Evolutionary conservation across 169 alveolate genomes (phyloP).

Genomic region (Eimeria brunetti): DNA sequence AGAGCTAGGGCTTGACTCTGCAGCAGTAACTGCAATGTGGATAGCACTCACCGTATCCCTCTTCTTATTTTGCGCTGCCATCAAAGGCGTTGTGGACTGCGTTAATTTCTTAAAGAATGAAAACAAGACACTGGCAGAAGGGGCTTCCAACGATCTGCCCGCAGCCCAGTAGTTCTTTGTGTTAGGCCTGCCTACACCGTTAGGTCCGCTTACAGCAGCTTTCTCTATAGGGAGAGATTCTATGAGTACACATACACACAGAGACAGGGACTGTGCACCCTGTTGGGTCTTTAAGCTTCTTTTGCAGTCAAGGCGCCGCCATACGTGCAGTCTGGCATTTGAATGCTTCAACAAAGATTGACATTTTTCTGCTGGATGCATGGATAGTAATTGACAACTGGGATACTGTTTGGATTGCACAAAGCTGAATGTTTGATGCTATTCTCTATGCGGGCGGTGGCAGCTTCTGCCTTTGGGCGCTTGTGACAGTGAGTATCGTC

Average conservation of each 20-base stretch:
- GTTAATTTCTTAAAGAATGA: background rate
- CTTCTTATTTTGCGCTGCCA: background rate
- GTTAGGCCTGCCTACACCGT: background rate
- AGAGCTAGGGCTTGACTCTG: background rate
- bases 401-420: background rate
- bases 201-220: background rate
- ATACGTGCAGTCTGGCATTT: no score
- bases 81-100: conserved; percentile 4
- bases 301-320: background rate
- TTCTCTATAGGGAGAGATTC: background rate
- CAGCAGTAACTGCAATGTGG: conserved; percentile 6
- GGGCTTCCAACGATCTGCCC: background rate
- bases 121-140: background rate
- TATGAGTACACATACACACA: background rate
- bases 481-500: background rate
- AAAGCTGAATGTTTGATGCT: conserved; percentile 1
- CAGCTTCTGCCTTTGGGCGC: background rate
- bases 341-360: background rate
- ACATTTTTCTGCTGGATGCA: background rate
- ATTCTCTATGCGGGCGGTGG: background rate
- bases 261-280: background rate
- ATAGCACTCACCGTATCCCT: background rate
- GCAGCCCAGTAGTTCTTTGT: background rate
- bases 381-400: background rate
- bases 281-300: background rate